Conservation (phyloP, 2,329 filamentous ascomycete genomes). For the Teratosphaeria pseudoeucalypti region DNA sequence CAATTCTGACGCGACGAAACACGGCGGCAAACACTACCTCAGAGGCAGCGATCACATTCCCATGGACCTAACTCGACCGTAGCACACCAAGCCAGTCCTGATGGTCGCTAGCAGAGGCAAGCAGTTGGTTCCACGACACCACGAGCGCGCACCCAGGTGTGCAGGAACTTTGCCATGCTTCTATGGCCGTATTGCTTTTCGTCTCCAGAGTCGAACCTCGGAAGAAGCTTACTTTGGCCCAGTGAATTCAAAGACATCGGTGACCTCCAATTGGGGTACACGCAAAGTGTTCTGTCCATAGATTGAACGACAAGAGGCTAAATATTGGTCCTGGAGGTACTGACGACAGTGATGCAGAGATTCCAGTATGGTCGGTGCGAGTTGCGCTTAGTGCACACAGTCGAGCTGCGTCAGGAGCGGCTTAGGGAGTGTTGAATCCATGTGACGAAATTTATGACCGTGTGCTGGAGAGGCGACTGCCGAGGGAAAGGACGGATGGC, state of each 20-base stretch:
- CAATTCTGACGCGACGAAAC: background rate
- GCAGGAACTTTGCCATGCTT: background rate
- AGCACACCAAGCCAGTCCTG: background rate
- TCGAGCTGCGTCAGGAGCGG: too few species aligned
- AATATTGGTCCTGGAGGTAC: too few species aligned
- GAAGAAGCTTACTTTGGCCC: background rate
- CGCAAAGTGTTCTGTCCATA: background rate
- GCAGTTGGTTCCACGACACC: background rate
- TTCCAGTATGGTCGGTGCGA: too few species aligned
- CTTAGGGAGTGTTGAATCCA: too few species aligned
- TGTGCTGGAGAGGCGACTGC: too few species aligned
- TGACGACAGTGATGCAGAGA: too few species aligned
- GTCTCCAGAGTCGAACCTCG: background rate
- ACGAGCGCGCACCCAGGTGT: background rate
- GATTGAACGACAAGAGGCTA: background rate
- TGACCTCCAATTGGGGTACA: background rate
- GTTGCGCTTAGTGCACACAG: too few species aligned
- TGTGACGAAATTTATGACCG: too few species aligned
- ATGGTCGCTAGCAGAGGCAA: background rate
- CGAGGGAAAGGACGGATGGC: too few species aligned
- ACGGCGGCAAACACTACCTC: too few species aligned
- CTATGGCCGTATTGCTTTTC: background rate
- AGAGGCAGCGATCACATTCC: background rate
- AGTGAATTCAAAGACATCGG: background rate
- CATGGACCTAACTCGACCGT: background rate